Evolutionary conservation across 495 filamentous ascomycete genomes (phyloP).

Genomic region (Acidiella bohemica): DNA sequence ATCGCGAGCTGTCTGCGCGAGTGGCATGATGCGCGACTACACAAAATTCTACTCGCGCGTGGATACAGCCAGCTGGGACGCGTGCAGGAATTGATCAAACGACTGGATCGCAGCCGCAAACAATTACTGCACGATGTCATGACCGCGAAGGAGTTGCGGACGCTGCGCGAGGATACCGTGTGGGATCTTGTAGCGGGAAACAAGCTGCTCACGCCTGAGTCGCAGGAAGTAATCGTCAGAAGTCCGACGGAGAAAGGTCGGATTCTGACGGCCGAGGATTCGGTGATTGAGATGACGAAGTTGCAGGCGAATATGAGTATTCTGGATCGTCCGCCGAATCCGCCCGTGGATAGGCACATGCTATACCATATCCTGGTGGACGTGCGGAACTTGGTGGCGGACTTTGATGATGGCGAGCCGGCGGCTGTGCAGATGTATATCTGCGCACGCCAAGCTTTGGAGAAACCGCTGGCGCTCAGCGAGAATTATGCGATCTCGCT

Average conservation of each 20-base stretch:
- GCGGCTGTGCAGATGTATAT: slow-evolving; percentile 71
- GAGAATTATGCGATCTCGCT: slow-evolving; percentile 68
- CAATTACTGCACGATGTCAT: slow-evolving; percentile 90
- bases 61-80: slow-evolving; percentile 71
- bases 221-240: slow-evolving; percentile 82
- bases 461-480: slow-evolving; percentile 51
- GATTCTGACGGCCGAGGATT: slow-evolving; percentile 81
- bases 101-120: slow-evolving; percentile 67
- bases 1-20: slow-evolving; percentile 91
- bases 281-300: slow-evolving; percentile 77
- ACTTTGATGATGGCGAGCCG: slow-evolving; percentile 51
- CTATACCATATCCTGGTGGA: slow-evolving; percentile 79
- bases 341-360: slow-evolving; percentile 51
- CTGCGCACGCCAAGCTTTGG: slow-evolving; percentile 51
- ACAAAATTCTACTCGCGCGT: slow-evolving; percentile 73
- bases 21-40: slow-evolving; percentile 95
- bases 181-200: slow-evolving; percentile 93
- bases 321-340: slow-evolving; percentile 60
- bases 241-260: slow-evolving; percentile 72
- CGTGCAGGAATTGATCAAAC: slow-evolving; percentile 62
- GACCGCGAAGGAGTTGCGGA: slow-evolving; percentile 64
- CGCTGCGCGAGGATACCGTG: slow-evolving; percentile 68
- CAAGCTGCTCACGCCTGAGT: slow-evolving; percentile 82
- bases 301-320: slow-evolving; percentile 94
- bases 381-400: slow-evolving; percentile 63